Evolutionary conservation across 371 early-diverging fungal species (phyloP), one percentile per base, ranked within the genome.

Genomic region (Encephalitozoon intestinalis): DNA sequence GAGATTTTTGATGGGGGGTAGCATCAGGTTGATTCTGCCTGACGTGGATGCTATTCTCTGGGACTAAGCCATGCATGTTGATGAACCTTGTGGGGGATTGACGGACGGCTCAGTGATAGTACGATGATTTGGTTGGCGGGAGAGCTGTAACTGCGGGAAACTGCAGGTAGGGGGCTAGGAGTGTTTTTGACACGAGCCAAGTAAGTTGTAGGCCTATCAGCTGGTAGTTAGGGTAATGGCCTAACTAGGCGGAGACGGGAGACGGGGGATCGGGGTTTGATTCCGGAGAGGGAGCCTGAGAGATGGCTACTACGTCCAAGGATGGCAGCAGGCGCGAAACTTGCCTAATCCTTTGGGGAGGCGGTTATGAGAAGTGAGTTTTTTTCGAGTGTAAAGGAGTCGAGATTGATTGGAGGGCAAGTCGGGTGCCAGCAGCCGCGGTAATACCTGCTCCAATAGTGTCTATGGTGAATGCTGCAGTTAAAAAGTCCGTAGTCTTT

Each of bases 1-100:
- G 4, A 9, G 4, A 9, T 39, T 39, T 39, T 4, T 39, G 39
- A 39, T 39, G 39, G 15, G 4, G 44, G 4, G 44, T 4, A 21
- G 34, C 76, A 76, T 51, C 70, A 76, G 76, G 76, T 76, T 76
- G 76, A 76, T 70, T 76, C 76, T 76, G 76, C 76, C 76, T 76
- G 70, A 76, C 76, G 70, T 70, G 63, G 68, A 70, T 50, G 76
- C 76, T 76, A 70, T 51, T 70, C 71, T 76, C 49, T 52, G 50
- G 51, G 76, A 63, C 63, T 76, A 58, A 76, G 70, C 76, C 76
- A 76, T 76, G 76, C 76, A 76, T 63, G 76, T 37, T 70, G 4
- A 4, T 15, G 25, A 28, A 69, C 37, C 28, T 4, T 26, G 2
- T 39, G 31, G 21, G 4, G 65, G 46, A 76, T 41, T 25, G 63